Conservation (phyloP, 106 monocot genomes). For the Xerophyta viscosa region DNA sequence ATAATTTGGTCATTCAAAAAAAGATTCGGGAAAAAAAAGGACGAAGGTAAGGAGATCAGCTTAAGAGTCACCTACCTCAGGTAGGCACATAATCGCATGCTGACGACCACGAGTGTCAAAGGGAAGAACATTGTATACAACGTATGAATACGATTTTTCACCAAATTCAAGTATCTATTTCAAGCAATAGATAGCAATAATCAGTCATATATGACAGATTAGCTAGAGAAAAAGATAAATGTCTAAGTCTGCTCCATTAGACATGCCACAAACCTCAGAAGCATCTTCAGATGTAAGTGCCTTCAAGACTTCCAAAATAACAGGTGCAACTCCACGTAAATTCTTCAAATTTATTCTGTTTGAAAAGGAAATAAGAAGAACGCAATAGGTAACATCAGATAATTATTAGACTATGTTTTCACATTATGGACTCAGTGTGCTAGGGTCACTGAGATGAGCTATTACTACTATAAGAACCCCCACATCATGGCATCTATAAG, state of each 20-base stretch:
- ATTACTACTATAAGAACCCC: too few species aligned
- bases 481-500: too few species aligned
- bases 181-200: not conserved
- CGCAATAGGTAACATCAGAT: too few species aligned
- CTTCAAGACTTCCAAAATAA: conserved; percentile 50
- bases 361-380: too few species aligned
- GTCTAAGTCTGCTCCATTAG: conserved; percentile 1
- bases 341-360: too few species aligned
- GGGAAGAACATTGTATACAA: conserved; percentile 63
- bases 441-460: too few species aligned
- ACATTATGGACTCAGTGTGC: too few species aligned
- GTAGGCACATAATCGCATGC: conserved; percentile 57
- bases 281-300: conserved; percentile 37
- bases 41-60: too few species aligned
- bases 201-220: not conserved
- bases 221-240: not conserved
- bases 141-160: conserved; percentile 26
- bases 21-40: too few species aligned
- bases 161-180: conserved; percentile 2
- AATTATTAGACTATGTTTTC: too few species aligned
- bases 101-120: conserved; percentile 39
- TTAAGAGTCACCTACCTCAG: conserved; percentile 37
- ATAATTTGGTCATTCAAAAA: too few species aligned
- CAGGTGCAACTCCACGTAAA: conserved; percentile 22
- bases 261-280: conserved; percentile 28